Conservation (phyloP, 352 stramenopile genomes). For the Phytophthora syringae region DNA sequence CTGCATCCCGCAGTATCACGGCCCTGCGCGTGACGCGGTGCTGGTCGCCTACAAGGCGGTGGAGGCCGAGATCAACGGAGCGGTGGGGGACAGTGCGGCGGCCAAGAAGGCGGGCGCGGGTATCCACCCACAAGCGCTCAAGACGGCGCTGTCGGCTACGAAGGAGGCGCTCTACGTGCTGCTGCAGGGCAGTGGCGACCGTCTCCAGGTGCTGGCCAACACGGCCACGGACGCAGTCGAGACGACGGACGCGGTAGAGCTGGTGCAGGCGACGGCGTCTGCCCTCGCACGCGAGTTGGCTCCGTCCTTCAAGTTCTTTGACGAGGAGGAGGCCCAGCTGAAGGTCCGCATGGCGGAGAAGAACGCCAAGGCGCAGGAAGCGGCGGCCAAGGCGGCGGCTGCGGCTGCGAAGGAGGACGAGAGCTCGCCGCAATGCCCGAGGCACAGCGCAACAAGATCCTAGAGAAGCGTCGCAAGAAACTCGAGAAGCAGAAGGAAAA, state of each 20-base stretch:
- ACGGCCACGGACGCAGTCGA: slow-evolving; percentile 14
- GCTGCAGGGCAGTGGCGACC: slow-evolving; percentile 60
- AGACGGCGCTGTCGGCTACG: slow-evolving; percentile 62
- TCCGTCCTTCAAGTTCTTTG: slow-evolving; percentile 63
- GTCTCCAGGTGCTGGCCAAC: slow-evolving; percentile 41
- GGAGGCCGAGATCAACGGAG: slow-evolving; percentile 76
- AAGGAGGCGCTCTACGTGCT: slow-evolving; percentile 67
- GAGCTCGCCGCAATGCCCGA: slow-evolving; percentile 79
- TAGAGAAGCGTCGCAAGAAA: slow-evolving; percentile 88
- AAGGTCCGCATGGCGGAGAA: slow-evolving; percentile 63
- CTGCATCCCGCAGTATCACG: slow-evolving; percentile 87
- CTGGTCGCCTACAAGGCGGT: slow-evolving; percentile 71
- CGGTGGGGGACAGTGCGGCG: slow-evolving; percentile 24
- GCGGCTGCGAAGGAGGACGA: slow-evolving; percentile 84
- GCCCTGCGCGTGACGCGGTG: slow-evolving; percentile 73
- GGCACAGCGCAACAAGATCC: slow-evolving; percentile 73
- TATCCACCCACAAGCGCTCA: slow-evolving; percentile 70
- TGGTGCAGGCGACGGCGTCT: slow-evolving; percentile 51
- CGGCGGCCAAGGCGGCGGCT: slow-evolving; percentile 70
- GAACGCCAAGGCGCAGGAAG: slow-evolving; percentile 67
- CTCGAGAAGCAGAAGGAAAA: slow-evolving; percentile 86
- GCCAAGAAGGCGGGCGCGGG: slow-evolving; percentile 41
- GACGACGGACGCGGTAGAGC: slow-evolving; percentile 47
- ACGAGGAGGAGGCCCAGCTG: slow-evolving; percentile 64
- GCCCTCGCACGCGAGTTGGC: slow-evolving; percentile 58